phyloP scores from a whole-genome alignment of 768 basidiomycete genomes.

The Termitomyces bulborhizus region DNA sequence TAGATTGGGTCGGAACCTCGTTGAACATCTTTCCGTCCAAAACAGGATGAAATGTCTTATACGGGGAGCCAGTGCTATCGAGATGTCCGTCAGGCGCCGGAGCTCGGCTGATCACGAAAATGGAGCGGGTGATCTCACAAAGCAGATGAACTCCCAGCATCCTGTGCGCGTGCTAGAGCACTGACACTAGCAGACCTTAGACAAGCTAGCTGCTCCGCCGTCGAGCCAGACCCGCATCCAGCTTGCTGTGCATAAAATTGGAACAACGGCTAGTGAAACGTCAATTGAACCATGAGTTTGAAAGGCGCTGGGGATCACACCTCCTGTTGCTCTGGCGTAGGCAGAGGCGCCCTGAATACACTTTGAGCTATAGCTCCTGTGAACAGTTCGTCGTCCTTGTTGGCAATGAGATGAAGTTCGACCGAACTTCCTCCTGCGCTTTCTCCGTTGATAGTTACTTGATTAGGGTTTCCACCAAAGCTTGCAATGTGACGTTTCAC shows the following conservation, averaged over 20 bases:
- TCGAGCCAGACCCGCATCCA: slow-evolving; percentile 38
- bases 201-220: slow-evolving; percentile 34
- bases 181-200: slow-evolving; percentile 45
- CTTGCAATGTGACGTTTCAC: slow-evolving; percentile 51
- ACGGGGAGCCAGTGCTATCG: slow-evolving; percentile 33
- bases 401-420: slow-evolving; percentile 51
- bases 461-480: slow-evolving; percentile 58
- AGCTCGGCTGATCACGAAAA: background rate
- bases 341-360: slow-evolving; percentile 45
- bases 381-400: slow-evolving; percentile 35
- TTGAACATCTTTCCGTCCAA: slow-evolving; percentile 47
- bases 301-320: slow-evolving; percentile 23
- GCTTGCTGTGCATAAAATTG: slow-evolving; percentile 41
- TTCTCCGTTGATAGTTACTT: slow-evolving; percentile 57
- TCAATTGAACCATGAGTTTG: background rate
- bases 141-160: slow-evolving; percentile 30
- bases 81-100: background rate
- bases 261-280: slow-evolving; percentile 39
- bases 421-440: slow-evolving; percentile 53
- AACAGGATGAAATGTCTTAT: slow-evolving; percentile 46
- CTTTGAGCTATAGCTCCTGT: slow-evolving; percentile 57
- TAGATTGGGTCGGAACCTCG: slow-evolving; percentile 41
- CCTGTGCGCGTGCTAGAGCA: slow-evolving; percentile 49
- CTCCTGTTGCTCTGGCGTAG: slow-evolving; percentile 44
- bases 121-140: slow-evolving; percentile 30